These are phyloP conservation scores for Ulmus americana DNA, from an alignment of 331 rosid genomes.

Conservation along the genomic window DNA sequence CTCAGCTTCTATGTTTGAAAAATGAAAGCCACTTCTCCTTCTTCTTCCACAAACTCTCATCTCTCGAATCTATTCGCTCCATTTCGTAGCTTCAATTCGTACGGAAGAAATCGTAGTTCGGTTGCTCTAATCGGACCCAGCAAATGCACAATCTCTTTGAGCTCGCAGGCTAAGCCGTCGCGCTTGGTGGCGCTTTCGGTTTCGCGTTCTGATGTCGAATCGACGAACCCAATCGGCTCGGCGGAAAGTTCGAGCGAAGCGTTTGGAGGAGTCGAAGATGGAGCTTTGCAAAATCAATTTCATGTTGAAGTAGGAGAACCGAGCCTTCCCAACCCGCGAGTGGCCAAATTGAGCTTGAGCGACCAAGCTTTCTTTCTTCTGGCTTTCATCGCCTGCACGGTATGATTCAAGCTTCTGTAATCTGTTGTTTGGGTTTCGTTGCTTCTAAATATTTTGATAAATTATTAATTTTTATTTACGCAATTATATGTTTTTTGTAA, in stretches of 20 bases:
- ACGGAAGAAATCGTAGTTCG: slow-evolving; percentile 4
- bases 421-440: too few species aligned
- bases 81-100: slow-evolving; percentile 15
- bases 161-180: slow-evolving; percentile 23
- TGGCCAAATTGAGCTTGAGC: slow-evolving; percentile 46
- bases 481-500: too few species aligned
- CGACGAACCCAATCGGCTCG: slow-evolving; percentile 10
- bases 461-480: neutral
- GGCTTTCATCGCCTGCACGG: slow-evolving; percentile 75
- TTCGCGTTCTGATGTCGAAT: slow-evolving; percentile 20
- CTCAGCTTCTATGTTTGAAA: neutral
- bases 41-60: neutral
- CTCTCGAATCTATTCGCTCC: slow-evolving; percentile 19
- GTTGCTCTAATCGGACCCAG: slow-evolving; percentile 19
- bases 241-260: slow-evolving; percentile 19
- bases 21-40: slow-evolving; percentile 29
- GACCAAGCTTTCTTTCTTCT: slow-evolving; percentile 79
- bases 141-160: slow-evolving; percentile 24
- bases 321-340: slow-evolving; percentile 24
- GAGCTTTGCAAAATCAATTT: slow-evolving; percentile 23
- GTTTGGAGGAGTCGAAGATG: slow-evolving; percentile 21
- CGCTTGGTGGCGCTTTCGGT: slow-evolving; percentile 26
- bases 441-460: neutral
- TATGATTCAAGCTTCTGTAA: slow-evolving; percentile 9
- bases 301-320: slow-evolving; percentile 43